Conservation (phyloP, 371 early-diverging fungal genomes). For the Circinella umbellata region DNA sequence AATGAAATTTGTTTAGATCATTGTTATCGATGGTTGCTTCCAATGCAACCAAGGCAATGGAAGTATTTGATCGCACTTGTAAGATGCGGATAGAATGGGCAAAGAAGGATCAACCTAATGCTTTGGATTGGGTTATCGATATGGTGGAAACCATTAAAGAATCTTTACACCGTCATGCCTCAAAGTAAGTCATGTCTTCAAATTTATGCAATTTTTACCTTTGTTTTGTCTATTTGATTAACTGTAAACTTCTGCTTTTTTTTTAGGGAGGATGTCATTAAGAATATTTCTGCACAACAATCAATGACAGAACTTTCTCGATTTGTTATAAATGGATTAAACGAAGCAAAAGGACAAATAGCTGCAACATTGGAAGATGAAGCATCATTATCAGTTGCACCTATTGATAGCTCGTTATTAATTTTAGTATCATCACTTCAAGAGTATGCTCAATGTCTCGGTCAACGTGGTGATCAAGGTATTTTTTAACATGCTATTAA, state of each 20-base stretch:
- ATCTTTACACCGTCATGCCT: conserved; percentile 7
- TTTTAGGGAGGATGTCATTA: not conserved
- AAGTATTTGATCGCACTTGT: not conserved
- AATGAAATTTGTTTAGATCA: not conserved
- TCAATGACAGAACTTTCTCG: not conserved
- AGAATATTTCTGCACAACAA: not conserved
- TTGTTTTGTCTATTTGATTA: too few relatives aligned
- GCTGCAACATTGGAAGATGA: conserved; percentile 11
- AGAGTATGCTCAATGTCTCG: conserved; percentile 29
- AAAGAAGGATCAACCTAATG: conserved; percentile 3
- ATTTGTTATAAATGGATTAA: not conserved
- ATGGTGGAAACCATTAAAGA: conserved; percentile 4
- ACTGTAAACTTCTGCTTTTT: not conserved
- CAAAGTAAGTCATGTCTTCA: too few relatives aligned
- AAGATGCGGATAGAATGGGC: conserved; percentile 9
- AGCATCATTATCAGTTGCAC: not conserved
- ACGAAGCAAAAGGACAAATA: not conserved
- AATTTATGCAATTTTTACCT: too few relatives aligned
- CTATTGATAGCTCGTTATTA: conserved; percentile 14
- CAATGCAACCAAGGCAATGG: not conserved
- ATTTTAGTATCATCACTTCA: conserved; percentile 30
- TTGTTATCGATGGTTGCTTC: not conserved
- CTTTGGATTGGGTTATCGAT: conserved; percentile 15
- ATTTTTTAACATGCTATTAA: not conserved
- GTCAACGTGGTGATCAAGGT: conserved; percentile 30